Evolutionary conservation across 176 grass and related monocot genomes (phyloP).

Genomic region (Urochloa ruziziensis): DNA sequence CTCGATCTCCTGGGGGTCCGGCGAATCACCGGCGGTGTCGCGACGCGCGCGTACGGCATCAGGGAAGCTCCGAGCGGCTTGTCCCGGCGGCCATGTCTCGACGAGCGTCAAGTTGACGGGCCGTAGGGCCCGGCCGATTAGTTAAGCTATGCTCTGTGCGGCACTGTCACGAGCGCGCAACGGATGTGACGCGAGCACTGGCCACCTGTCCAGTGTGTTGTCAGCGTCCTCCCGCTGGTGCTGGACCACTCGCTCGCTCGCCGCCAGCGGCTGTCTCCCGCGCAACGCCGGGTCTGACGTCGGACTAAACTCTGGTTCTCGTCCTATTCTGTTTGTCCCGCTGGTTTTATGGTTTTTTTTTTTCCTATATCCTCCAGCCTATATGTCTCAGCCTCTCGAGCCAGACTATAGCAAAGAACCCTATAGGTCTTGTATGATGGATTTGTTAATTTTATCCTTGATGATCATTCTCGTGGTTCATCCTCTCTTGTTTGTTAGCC

Average conservation of each 20-base stretch:
- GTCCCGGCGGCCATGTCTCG: neutral
- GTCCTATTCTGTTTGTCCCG: slow-evolving; percentile 14
- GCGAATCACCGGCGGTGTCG: too few species aligned
- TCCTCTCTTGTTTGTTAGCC: neutral
- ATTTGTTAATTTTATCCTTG: neutral
- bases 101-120: neutral
- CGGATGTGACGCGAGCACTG: slow-evolving; percentile 20
- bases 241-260: neutral
- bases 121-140: neutral
- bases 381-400: neutral
- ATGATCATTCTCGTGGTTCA: neutral
- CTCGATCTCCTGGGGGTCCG: too few species aligned
- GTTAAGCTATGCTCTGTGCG: neutral
- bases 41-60: neutral
- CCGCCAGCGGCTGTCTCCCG: neutral
- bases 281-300: neutral
- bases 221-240: neutral
- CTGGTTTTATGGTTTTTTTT: neutral
- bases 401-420: neutral
- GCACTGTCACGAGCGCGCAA: neutral
- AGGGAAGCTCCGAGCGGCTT: neutral
- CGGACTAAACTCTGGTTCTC: slow-evolving; percentile 17
- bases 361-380: neutral
- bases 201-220: slow-evolving; percentile 27
- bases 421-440: neutral